Conservation (phyloP, 73 alveolate species). For the Paraurostyla sp. region DNA sequence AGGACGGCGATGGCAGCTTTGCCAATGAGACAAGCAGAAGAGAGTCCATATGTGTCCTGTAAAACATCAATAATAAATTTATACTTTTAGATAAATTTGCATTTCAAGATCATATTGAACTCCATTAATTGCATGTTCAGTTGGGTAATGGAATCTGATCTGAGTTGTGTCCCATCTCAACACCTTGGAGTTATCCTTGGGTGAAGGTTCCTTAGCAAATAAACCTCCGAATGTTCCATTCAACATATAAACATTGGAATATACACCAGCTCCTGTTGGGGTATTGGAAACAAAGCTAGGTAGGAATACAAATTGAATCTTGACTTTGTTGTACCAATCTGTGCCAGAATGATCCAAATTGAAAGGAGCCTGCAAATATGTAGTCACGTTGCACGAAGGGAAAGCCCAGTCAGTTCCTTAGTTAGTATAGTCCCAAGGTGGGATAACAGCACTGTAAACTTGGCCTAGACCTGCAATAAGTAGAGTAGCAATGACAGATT, state of each 20-base stretch:
- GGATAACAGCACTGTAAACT: not conserved
- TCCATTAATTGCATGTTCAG: conserved; percentile 16
- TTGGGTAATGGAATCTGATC: conserved; percentile 54
- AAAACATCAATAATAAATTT: not conserved
- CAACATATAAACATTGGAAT: not conserved
- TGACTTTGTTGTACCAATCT: conserved; percentile 12
- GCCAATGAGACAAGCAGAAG: not conserved
- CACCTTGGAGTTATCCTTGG: not conserved
- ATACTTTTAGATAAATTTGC: conserved; percentile 25
- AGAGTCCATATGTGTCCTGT: not conserved
- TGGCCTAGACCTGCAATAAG: not conserved
- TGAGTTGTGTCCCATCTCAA: conserved; percentile 26
- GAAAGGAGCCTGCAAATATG: not conserved
- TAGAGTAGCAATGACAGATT: not conserved
- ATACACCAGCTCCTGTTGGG: not conserved
- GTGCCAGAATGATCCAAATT: conserved; percentile 32
- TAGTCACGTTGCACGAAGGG: not conserved
- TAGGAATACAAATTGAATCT: not conserved
- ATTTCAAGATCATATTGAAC: not conserved
- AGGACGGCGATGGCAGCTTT: not conserved
- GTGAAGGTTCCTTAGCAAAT: conserved; percentile 43
- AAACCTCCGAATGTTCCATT: not conserved
- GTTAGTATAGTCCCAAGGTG: conserved; percentile 17
- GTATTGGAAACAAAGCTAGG: not conserved
- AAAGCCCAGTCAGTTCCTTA: conserved; percentile 48